Evolutionary conservation across 2,329 filamentous ascomycete genomes (phyloP).

Genomic region (Xylariales sp.): DNA sequence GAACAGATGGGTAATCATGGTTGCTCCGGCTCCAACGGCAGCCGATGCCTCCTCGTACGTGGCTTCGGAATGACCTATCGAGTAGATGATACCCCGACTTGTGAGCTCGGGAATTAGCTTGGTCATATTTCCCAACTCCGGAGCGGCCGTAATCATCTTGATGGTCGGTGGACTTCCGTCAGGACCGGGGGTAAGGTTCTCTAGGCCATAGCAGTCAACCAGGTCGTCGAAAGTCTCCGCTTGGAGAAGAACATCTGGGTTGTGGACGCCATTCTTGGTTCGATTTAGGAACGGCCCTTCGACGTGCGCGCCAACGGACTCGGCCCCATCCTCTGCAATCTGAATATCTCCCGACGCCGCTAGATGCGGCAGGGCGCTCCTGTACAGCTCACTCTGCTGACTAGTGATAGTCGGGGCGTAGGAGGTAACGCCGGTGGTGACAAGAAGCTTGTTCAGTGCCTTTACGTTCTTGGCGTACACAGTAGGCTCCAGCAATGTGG

Average conservation of each 20-base stretch:
- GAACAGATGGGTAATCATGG: constrained; percentile 91
- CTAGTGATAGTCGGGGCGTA: constrained; percentile 85
- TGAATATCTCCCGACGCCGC: constrained; percentile 63
- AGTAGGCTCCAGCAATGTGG: constrained; percentile 63
- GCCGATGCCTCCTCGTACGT: constrained; percentile 76
- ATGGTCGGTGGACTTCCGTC: constrained; percentile 43
- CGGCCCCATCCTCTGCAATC: constrained; percentile 64
- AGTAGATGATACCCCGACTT: constrained; percentile 65
- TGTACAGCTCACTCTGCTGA: constrained; percentile 76
- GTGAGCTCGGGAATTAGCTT: constrained; percentile 63
- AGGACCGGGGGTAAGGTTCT: constrained; percentile 52
- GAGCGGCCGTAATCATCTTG: constrained; percentile 82
- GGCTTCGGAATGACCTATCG: constrained; percentile 83
- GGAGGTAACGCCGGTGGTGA: constrained; percentile 79
- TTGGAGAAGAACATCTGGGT: constrained; percentile 63
- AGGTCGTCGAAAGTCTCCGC: constrained; percentile 62
- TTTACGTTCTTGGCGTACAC: constrained; percentile 68
- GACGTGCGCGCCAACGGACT: constrained; percentile 85
- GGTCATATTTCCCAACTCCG: constrained; percentile 71
- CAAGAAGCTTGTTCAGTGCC: constrained; percentile 65
- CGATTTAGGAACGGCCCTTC: constrained; percentile 86
- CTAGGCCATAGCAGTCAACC: constrained; percentile 65
- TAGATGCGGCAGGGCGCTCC: constrained; percentile 72
- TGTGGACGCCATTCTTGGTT: constrained; percentile 83
- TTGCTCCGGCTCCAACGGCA: constrained; percentile 70